These are phyloP conservation scores for Bruguiera gymnorhiza DNA, from an alignment of 345 rosid genomes.

Conservation along the genomic window DNA sequence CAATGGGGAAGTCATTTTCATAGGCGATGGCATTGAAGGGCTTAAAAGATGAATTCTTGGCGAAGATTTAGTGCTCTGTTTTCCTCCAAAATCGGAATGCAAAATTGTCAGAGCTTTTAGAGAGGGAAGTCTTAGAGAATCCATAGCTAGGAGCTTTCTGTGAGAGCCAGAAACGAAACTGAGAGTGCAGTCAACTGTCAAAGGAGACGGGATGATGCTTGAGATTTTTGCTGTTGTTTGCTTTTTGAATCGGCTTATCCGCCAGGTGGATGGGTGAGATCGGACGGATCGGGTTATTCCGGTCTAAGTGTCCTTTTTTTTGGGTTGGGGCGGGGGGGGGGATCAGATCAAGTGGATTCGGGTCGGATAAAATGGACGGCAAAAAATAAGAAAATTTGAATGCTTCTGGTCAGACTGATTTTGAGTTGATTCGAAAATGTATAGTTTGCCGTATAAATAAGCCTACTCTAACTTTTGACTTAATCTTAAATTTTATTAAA, in stretches of 20 bases:
- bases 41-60: conserved; percentile 19
- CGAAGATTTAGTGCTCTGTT: conserved; percentile 5
- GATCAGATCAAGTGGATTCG: too few relatives aligned
- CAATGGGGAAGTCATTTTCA: conserved; percentile 16
- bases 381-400: too few relatives aligned
- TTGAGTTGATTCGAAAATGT: too few relatives aligned
- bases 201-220: background rate
- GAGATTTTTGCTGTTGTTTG: background rate
- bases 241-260: background rate
- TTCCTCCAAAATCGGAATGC: conserved; percentile 12
- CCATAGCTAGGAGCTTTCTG: conserved; percentile 25
- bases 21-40: conserved; percentile 18
- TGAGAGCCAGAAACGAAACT: background rate
- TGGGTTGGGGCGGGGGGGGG: too few relatives aligned
- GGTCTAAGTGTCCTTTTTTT: too few relatives aligned
- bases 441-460: too few relatives aligned
- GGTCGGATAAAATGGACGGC: too few relatives aligned
- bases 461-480: too few relatives aligned
- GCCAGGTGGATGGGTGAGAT: too few relatives aligned
- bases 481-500: too few relatives aligned
- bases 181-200: background rate
- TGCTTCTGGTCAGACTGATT: too few relatives aligned
- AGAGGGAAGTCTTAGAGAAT: conserved; percentile 40
- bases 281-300: too few relatives aligned
- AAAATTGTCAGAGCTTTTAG: conserved; percentile 21